Conservation (phyloP, 1,139 yeast species). For the Scheffersomyces quercinus region DNA sequence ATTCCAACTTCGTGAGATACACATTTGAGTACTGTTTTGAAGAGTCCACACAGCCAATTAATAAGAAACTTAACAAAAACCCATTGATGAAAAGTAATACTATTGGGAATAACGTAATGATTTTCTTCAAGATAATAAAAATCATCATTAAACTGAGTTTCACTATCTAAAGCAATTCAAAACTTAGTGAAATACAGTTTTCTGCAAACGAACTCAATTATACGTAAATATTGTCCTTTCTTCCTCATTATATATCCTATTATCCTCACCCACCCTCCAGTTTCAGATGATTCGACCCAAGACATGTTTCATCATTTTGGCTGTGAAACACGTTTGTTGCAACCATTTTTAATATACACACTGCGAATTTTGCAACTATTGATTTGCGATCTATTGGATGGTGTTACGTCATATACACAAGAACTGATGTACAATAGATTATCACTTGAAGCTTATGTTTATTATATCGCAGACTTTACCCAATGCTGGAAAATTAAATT, state of each 20-base stretch:
- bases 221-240: background rate
- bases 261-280: background rate
- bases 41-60: constrained; percentile 51
- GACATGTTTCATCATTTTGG: no score
- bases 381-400: no score
- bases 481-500: no score
- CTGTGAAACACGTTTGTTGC: no score
- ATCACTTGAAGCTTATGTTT: no score
- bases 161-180: constrained; percentile 5
- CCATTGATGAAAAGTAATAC: constrained; percentile 35
- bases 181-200: background rate
- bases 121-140: background rate
- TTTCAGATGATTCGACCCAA: background rate
- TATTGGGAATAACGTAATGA: constrained; percentile 6
- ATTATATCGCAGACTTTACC: no score
- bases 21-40: constrained; percentile 43
- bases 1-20: constrained; percentile 46
- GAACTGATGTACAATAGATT: no score
- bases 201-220: background rate
- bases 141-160: background rate
- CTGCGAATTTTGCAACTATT: no score
- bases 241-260: background rate
- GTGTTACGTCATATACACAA: no score
- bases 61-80: constrained; percentile 48
- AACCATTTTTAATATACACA: no score